Base-by-base conservation (phyloP, 371 early-diverging fungal species). In the Basidiobolus meristosporus region DNA sequence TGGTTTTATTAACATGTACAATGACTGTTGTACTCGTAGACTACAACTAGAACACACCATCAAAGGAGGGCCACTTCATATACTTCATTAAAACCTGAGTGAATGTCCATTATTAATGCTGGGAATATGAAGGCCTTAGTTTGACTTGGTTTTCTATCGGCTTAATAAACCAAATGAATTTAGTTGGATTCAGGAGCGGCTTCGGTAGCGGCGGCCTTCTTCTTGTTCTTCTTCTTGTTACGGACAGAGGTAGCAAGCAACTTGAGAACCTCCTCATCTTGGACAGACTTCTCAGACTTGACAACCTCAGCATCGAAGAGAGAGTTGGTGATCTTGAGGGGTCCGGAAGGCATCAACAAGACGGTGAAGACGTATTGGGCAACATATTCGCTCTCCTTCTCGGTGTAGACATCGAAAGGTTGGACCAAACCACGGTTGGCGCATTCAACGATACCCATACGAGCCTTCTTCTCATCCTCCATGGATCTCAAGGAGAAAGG, bases 401-500 rank as follows among this genome's bases (percentile, higher is more conserved):
- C 90, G 54, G 76, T 74, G 51, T 77, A 61, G 21, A 91, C 78
- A 23, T 79, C 75, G 47, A 82, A 89, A 33, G 90, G 73, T 40
- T 64, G 62, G 21, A 89, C 78, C 36, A 89, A 73, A 43, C 69
- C 66, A 57, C 76, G 76, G 68, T 79, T 79, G 48, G 68, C 63
- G 60, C 84, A 87, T 59, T 95, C 96, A 36, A 80, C 59, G 42
- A 95, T 69, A 50, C 93, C 96, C 81, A 91, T 69, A 47, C 89
- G 82, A 18, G 82, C 87, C 63, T 68, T 73, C 53, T 79, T 78
- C 60, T 83, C 82, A 58, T 95, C 92, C 5, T 73, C 77, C 50
- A 73, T 53, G 45, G 65, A 36, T 22, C 89, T 73, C 41, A 85
- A 59, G 41, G 79, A 63, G 71, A 95, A 92, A 38, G 90, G 88